Evolutionary conservation across 768 basidiomycete genomes (phyloP).

Genomic region (Symmetrospora coprosmae): DNA sequence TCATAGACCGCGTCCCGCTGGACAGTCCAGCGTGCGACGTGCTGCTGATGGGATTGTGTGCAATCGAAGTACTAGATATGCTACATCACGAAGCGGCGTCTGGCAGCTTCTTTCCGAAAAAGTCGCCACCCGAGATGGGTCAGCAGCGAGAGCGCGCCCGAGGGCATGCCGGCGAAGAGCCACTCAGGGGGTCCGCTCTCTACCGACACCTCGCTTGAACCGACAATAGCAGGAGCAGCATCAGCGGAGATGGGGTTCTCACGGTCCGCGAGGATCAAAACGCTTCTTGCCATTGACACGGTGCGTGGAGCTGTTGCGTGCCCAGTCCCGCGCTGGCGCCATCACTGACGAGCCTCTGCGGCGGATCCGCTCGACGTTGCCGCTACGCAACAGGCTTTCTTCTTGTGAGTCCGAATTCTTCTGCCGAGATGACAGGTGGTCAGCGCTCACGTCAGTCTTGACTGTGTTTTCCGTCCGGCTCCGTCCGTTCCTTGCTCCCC

Average conservation of each 20-base stretch:
- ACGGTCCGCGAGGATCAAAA: conserved; percentile 8
- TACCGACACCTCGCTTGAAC: too few species aligned
- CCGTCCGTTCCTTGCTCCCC: neutral
- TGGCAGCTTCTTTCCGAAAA: too few species aligned
- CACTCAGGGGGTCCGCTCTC: too few species aligned
- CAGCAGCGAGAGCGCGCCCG: too few species aligned
- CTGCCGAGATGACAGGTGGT: neutral
- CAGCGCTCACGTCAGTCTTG: neutral
- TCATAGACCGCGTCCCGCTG: too few species aligned
- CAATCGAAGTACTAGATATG: too few species aligned
- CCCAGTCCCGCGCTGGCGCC: neutral
- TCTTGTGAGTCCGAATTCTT: neutral
- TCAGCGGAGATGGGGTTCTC: conserved; percentile 19
- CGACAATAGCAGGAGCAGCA: too few species aligned
- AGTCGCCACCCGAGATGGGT: too few species aligned
- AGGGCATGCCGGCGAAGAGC: too few species aligned
- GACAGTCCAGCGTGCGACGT: too few species aligned
- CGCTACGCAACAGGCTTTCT: neutral
- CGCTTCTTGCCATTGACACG: conserved; percentile 11
- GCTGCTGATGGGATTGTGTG: too few species aligned
- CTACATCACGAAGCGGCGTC: too few species aligned
- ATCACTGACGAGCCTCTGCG: neutral
- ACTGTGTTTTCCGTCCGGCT: neutral
- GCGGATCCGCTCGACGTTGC: neutral
- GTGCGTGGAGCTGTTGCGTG: neutral